Evolutionary conservation across 2,329 filamentous ascomycete genomes (phyloP).

Genomic region (Fusarium proliferatum): DNA sequence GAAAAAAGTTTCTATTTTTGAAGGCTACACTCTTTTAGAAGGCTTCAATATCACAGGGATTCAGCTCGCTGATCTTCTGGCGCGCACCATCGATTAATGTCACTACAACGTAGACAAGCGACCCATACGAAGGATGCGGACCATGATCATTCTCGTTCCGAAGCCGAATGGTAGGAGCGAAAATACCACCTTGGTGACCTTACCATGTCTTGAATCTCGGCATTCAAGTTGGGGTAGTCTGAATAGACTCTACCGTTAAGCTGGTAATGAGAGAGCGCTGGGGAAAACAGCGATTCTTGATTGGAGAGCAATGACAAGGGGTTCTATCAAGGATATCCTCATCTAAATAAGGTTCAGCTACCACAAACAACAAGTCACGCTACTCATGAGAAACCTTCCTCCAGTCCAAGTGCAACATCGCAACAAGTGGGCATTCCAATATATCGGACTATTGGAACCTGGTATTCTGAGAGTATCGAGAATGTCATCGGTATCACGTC

Average conservation of each 20-base stretch:
- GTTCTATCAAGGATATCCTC: slow-evolving; percentile 16
- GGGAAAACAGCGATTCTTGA: slow-evolving; percentile 21
- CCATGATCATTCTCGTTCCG: slow-evolving; percentile 10
- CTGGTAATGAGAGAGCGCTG: slow-evolving; percentile 11
- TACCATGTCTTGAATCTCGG: slow-evolving; percentile 27
- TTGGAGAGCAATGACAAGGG: slow-evolving; percentile 34
- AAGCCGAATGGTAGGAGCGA: slow-evolving; percentile 7
- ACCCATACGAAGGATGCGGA: not conserved
- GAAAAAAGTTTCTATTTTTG: not conserved
- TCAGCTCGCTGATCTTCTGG: slow-evolving; percentile 6
- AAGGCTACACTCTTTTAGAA: not conserved
- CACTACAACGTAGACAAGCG: not conserved
- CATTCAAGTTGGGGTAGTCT: slow-evolving; percentile 17
- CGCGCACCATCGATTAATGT: not conserved
- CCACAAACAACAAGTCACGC: slow-evolving; percentile 18
- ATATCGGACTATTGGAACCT: not conserved
- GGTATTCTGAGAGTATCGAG: not conserved
- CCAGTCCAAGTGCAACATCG: slow-evolving; percentile 5
- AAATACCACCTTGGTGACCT: slow-evolving; percentile 27
- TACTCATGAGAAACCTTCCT: slow-evolving; percentile 15
- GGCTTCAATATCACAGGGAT: not conserved
- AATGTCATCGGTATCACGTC: not conserved
- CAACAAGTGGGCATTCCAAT: not conserved
- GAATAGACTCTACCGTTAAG: slow-evolving; percentile 23
- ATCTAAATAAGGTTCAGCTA: slow-evolving; percentile 42